Base-by-base conservation (phyloP, 2,329 filamentous ascomycete genomes). In the Aspergillus novoparasiticus region DNA sequence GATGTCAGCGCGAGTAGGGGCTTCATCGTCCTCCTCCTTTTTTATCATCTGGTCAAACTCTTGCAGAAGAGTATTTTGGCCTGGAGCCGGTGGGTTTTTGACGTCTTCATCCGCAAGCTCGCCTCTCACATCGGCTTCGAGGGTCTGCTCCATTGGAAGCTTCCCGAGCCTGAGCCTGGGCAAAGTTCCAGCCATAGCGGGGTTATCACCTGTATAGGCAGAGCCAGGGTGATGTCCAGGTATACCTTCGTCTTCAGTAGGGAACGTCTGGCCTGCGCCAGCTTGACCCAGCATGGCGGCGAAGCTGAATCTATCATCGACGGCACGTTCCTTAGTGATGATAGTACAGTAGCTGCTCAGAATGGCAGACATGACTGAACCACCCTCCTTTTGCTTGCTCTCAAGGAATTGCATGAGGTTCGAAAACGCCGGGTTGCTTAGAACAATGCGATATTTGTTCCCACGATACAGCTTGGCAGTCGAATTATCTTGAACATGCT, bases 1-100 rank as follows among this genome's bases (percentile, higher is more conserved):
- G 26, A 98, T 86, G 28, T 94, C 90, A 19, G 90, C 85, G 50
- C 94, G 87, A 55, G 83, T 89, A 2, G 94, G 94, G 0, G 85
- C 92, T 73, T 98, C 95, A 30, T 90, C 90, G 58, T 90, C 90
- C 39, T 97, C 94, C 78, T 97, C 95, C 30, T 90, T 87, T 81
- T 99, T 99, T 66, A 90, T 90, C 75, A 90, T 91, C 59, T 90
- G 86, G 68, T 98, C 94, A 69, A 96, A 96, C 68, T 95, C 92
- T 23, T 97, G 92, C 0, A 96, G 82, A 19, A 98, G 84, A 1
- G 88, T 90, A n/a, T 86, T 81, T 58, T 89, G 87, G 6, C 93
- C 94, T 3, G 87, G 81, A 1, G 81, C 81, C 1, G 93, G 91
- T 3, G 92, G 92, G 59, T 91, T 85, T 59, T 87, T 86, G n/a